These are phyloP conservation scores for Colletotrichum brevisporum DNA, from an alignment of 2,329 filamentous ascomycete species.

Conservation along the genomic window DNA sequence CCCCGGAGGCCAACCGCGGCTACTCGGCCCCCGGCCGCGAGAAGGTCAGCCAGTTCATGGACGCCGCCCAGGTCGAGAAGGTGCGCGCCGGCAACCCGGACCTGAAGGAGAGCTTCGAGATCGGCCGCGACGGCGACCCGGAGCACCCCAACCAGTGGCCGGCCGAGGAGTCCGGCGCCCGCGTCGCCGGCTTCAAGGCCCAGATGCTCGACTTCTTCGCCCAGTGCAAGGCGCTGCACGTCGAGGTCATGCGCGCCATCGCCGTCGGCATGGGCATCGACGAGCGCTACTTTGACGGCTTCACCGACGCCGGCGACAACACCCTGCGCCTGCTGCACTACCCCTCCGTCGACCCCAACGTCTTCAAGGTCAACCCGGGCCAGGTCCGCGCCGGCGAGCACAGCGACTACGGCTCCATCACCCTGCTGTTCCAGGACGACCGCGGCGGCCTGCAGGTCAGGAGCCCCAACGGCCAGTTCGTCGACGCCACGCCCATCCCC, in stretches of 20 bases:
- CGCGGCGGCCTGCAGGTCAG: slow-evolving; percentile 71
- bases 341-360: slow-evolving; percentile 74
- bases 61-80: slow-evolving; percentile 69
- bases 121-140: slow-evolving; percentile 71
- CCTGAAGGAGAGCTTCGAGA: slow-evolving; percentile 76
- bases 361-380: slow-evolving; percentile 76
- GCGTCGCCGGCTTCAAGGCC: slow-evolving; percentile 73
- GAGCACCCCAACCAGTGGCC: slow-evolving; percentile 85
- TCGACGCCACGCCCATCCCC: slow-evolving; percentile 86
- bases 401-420: slow-evolving; percentile 75
- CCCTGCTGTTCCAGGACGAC: slow-evolving; percentile 73
- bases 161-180: slow-evolving; percentile 60
- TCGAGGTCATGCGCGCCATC: slow-evolving; percentile 86
- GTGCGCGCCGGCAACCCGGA: slow-evolving; percentile 72
- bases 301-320: slow-evolving; percentile 78
- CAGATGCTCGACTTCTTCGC: slow-evolving; percentile 82
- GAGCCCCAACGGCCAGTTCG: slow-evolving; percentile 81
- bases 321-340: slow-evolving; percentile 84
- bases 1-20: slow-evolving; percentile 79
- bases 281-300: slow-evolving; percentile 81
- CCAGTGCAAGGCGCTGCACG: slow-evolving; percentile 81
- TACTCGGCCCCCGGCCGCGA: slow-evolving; percentile 80
- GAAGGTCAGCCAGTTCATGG: slow-evolving; percentile 74
- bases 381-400: slow-evolving; percentile 86
- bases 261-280: slow-evolving; percentile 84